Evolutionary conservation across 192 early-diverging fungal species (phyloP), one percentile per base, ranked within the genome.

Genomic region (Blastocladiella britannica): DNA sequence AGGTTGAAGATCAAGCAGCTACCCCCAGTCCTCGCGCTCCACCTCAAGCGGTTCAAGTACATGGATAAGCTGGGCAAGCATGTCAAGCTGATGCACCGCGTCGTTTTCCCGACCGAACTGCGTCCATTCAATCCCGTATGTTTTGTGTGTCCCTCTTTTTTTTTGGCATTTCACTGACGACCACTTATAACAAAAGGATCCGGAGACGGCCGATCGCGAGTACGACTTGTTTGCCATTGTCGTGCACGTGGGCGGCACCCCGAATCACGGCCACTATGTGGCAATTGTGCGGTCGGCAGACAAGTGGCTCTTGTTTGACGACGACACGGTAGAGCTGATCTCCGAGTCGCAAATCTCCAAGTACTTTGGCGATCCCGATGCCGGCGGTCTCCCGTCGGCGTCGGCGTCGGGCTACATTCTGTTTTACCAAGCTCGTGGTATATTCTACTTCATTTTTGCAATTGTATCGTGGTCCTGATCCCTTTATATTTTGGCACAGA

Each of bases 1-100:
- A 84, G 92, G 56, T 95, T 98, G 93, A 93, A 93, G 59, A 86
- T 98, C 28, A 89, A 91, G 67, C 68, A 77, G 53, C 67, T 92
- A 47, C 95, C 95, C 5, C 95, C 94, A 59, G 86, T 98, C 28
- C 68, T 98, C 25, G 92, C 89, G 0, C 72, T 98, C 28, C 95
- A 98, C 59, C 68, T 98, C 28, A 98, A 98, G 65, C 79, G 95
- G 28, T 98, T 98, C 70, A 98, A 98, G 65, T 98, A 89, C 68
- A 87, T 93, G 62, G 90, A 98, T 59, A 74, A 83, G 20, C 71
- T 91, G 63, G 83, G 87, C 37, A 76, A 88, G 53, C 87, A 93
- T 63, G 83, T 90, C 61, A 98, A 98, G 69, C 79, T 98, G 25
- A 83, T 87, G 31, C 91, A 93, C 64, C 79, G 95, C 25, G 92